These are phyloP conservation scores for Thamnidium elegans DNA, from an alignment of 192 early-diverging fungal genomes.

Conservation along the genomic window DNA sequence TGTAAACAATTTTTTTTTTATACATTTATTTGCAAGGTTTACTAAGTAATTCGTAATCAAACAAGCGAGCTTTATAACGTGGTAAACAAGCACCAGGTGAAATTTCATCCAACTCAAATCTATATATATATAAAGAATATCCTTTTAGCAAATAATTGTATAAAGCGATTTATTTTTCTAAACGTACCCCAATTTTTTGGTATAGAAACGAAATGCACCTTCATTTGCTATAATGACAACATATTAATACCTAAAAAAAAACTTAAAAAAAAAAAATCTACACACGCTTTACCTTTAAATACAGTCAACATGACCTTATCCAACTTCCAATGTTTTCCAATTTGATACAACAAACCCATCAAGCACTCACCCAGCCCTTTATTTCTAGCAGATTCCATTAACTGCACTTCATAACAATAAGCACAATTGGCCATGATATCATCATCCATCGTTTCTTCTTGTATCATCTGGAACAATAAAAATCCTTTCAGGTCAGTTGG, in stretches of 20 bases:
- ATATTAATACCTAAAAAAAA: neutral
- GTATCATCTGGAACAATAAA: constrained; percentile 59
- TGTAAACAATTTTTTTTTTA: no score
- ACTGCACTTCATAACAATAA: constrained; percentile 71
- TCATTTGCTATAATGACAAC: constrained; percentile 42
- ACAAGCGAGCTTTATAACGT: constrained; percentile 46
- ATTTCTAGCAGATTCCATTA: constrained; percentile 40
- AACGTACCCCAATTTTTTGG: constrained; percentile 46
- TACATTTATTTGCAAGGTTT: constrained; percentile 33
- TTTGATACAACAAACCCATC: constrained; percentile 49
- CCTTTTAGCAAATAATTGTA: no score
- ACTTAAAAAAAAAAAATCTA: neutral
- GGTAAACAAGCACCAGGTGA: constrained; percentile 58
- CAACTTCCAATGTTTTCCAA: constrained; percentile 53
- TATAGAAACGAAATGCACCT: constrained; percentile 62
- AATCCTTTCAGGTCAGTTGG: constrained; percentile 49
- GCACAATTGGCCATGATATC: constrained; percentile 47
- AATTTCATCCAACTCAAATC: constrained; percentile 59
- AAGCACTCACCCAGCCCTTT: constrained; percentile 57
- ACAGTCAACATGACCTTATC: constrained; percentile 67
- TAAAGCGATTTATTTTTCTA: no score
- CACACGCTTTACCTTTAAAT: constrained; percentile 53
- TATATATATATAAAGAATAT: constrained; percentile 20
- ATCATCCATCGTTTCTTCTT: constrained; percentile 62
- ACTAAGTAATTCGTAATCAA: constrained; percentile 67